phyloP scores from a whole-genome alignment of 495 filamentous ascomycete species.

The Daldinia childiae region DNA sequence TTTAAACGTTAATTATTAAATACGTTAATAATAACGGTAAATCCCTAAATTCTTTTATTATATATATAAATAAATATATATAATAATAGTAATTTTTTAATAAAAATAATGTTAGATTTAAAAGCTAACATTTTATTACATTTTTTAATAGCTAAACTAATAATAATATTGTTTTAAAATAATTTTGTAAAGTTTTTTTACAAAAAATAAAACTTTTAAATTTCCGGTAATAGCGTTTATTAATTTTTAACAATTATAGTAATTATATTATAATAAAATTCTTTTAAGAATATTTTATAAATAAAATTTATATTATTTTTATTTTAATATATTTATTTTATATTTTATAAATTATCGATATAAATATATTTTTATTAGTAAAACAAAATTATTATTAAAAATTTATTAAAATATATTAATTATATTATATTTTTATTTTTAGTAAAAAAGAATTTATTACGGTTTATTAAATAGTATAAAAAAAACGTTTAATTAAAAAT shows the following conservation, averaged over 20 bases:
- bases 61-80: not conserved
- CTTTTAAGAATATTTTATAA: too few species aligned
- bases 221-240: too few species aligned
- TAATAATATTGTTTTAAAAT: not conserved
- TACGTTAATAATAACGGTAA: not conserved
- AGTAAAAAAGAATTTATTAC: not conserved
- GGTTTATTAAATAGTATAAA: not conserved
- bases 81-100: not conserved
- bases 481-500: not conserved
- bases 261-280: too few species aligned
- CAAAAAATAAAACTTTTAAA: not conserved
- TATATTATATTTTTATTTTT: not conserved
- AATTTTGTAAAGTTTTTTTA: not conserved
- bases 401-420: not conserved
- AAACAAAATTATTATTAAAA: not conserved
- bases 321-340: not conserved
- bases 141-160: not conserved
- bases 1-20: not conserved
- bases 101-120: not conserved
- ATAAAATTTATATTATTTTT: too few species aligned
- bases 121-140: not conserved
- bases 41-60: not conserved
- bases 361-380: not conserved
- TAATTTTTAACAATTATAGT: too few species aligned
- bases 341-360: not conserved